Percentiles rank a stretch among this genome's conserved stretches.
These are phyloP conservation scores for Phlegmacium glaucopus DNA, from an alignment of 768 basidiomycete genomes.

Conservation along the genomic window DNA sequence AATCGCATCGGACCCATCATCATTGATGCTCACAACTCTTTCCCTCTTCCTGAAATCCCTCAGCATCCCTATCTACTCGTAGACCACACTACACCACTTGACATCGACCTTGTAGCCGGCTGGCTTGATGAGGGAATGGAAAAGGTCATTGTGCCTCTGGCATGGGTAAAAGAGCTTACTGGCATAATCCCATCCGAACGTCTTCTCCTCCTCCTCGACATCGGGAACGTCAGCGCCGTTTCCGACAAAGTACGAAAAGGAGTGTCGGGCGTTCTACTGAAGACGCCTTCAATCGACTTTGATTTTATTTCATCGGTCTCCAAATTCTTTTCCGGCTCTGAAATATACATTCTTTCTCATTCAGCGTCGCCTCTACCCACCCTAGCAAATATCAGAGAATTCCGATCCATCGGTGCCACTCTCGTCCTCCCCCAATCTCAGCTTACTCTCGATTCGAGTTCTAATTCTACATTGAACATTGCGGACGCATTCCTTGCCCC, in stretches of 20 bases:
- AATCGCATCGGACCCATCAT: constrained; percentile 78
- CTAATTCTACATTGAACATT: constrained; percentile 60
- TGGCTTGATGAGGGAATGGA: constrained; percentile 77
- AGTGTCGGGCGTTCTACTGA: constrained; percentile 78
- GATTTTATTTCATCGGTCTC: constrained; percentile 78
- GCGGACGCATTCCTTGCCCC: constrained; percentile 85
- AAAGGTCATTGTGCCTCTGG: constrained; percentile 72
- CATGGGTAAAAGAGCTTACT: constrained; percentile 64
- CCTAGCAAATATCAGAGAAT: constrained; percentile 55
- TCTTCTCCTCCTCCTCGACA: constrained; percentile 73
- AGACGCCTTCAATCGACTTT: constrained; percentile 65
- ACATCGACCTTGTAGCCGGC: constrained; percentile 53
- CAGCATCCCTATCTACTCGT: constrained; percentile 51
- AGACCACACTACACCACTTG: constrained; percentile 42
- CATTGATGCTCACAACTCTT: constrained; percentile 35
- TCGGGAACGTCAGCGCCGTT: constrained; percentile 68
- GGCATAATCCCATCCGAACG: constrained; percentile 68
- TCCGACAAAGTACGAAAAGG: constrained; percentile 70
- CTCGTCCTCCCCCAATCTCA: constrained; percentile 71
- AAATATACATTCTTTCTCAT: constrained; percentile 58
- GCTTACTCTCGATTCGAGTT: constrained; percentile 57
- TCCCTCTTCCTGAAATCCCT: constrained; percentile 27
- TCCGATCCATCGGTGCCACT: constrained; percentile 55
- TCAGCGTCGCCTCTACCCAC: constrained; percentile 47
- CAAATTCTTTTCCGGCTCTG: constrained; percentile 62